A percentile compares a stretch with the other conserved stretches of the same genome.
Evolutionary conservation across 305 asterid species (phyloP).

Genomic region (Ilex paraguariensis): DNA sequence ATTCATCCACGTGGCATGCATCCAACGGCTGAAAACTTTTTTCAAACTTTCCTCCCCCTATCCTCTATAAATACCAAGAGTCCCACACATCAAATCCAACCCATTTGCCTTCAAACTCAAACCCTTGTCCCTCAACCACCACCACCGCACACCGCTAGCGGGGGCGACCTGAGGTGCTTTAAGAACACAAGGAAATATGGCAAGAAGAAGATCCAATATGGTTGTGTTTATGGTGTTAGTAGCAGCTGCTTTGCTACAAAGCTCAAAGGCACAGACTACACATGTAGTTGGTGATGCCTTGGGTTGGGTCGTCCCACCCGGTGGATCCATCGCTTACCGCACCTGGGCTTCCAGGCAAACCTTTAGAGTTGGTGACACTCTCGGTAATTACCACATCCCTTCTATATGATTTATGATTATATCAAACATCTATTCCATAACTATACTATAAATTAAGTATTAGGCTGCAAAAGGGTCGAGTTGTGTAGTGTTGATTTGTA

Average conservation of each 20-base stretch:
- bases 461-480: too few relatives aligned
- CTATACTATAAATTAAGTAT: too few relatives aligned
- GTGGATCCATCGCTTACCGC: slow-evolving; percentile 40
- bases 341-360: slow-evolving; percentile 52
- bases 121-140: too few relatives aligned
- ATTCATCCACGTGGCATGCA: too few relatives aligned
- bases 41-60: too few relatives aligned
- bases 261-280: slow-evolving; percentile 51
- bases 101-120: too few relatives aligned
- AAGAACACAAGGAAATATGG: slow-evolving; percentile 40
- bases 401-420: too few relatives aligned
- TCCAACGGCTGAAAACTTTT: too few relatives aligned
- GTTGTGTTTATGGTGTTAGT: slow-evolving; percentile 20
- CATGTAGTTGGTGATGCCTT: slow-evolving; percentile 56
- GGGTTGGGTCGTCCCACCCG: slow-evolving; percentile 63
- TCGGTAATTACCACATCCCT: slow-evolving; percentile 27
- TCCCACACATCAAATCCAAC: too few relatives aligned
- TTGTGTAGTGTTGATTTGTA: too few relatives aligned
- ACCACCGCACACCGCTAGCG: background rate
- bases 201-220: slow-evolving; percentile 17
- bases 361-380: slow-evolving; percentile 51
- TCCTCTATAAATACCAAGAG: too few relatives aligned
- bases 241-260: slow-evolving; percentile 29
- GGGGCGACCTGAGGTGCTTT: slow-evolving; percentile 39
- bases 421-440: too few relatives aligned